phyloP scores from a whole-genome alignment of 2,329 filamentous ascomycete species.

The Ascochyta fabae region DNA sequence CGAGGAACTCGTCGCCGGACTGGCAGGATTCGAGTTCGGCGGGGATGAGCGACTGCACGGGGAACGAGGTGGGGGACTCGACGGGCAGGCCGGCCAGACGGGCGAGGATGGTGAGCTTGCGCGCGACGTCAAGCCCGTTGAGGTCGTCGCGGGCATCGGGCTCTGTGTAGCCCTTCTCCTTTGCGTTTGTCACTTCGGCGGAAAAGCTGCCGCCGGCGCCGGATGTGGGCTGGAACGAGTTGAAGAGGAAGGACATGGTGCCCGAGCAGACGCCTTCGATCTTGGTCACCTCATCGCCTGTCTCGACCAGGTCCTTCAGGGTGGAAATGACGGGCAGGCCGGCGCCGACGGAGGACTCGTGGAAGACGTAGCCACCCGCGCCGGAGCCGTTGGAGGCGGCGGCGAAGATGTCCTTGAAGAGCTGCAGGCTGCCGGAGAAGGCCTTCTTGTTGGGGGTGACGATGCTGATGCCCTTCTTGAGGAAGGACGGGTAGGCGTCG shows the following conservation, averaged over 20 bases:
- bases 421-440: constrained; percentile 79
- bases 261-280: constrained; percentile 98
- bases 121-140: constrained; percentile 88
- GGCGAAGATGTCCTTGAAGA: constrained; percentile 88
- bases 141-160: constrained; percentile 86
- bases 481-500: constrained; percentile 78
- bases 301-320: constrained; percentile 90
- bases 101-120: constrained; percentile 94
- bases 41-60: constrained; percentile 92
- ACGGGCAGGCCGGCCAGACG: constrained; percentile 82
- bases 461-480: constrained; percentile 83
- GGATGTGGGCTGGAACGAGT: constrained; percentile 86
- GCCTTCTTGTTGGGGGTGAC: constrained; percentile 99
- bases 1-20: constrained; percentile 85
- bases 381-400: constrained; percentile 71
- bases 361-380: constrained; percentile 78
- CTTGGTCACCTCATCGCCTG: constrained; percentile 86
- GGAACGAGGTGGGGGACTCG: constrained; percentile 84
- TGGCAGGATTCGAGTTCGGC: constrained; percentile 78
- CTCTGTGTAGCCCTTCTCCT: constrained; percentile 90
- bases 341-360: constrained; percentile 93
- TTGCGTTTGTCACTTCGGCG: constrained; percentile 88
- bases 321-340: constrained; percentile 94
- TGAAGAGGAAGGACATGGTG: constrained; percentile 98
- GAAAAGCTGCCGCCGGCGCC: constrained; percentile 84